Percentiles rank a stretch among this genome's conserved stretches.
These are phyloP conservation scores for Diaporthe batatas DNA, from an alignment of 2,329 filamentous ascomycete genomes.

Conservation along the genomic window DNA sequence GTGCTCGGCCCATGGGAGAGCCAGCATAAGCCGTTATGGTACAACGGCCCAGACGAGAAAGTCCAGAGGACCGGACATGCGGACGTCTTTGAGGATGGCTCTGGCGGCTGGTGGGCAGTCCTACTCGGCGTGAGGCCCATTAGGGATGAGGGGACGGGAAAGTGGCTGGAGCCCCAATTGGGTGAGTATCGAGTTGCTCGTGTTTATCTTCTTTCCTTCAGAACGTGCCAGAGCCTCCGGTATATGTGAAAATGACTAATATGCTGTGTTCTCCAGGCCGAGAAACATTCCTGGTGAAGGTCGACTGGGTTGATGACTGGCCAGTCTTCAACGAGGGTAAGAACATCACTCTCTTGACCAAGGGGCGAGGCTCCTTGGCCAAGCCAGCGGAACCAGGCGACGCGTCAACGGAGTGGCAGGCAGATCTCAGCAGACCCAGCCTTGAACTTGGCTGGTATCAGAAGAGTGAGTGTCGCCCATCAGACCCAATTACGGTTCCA, in stretches of 20 bases:
- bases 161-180: constrained; percentile 57
- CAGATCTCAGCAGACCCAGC: constrained; percentile 51
- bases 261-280: constrained; percentile 50
- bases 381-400: constrained; percentile 45
- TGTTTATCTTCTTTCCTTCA: not conserved
- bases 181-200: constrained; percentile 46
- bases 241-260: constrained; percentile 7
- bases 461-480: constrained; percentile 48
- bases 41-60: constrained; percentile 60
- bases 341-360: constrained; percentile 57
- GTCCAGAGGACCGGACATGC: constrained; percentile 65
- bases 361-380: constrained; percentile 47
- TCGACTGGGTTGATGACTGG: constrained; percentile 66
- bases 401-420: constrained; percentile 50
- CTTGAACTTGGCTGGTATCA: constrained; percentile 56
- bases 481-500: too few species aligned
- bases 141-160: constrained; percentile 42
- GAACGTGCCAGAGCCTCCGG: too few species aligned
- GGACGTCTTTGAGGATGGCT: constrained; percentile 60
- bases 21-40: constrained; percentile 59
- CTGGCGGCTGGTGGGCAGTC: constrained; percentile 63
- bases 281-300: constrained; percentile 64
- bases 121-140: constrained; percentile 60
- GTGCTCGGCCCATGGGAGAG: constrained; percentile 65
- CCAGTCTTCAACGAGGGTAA: constrained; percentile 63